Percentiles rank a stretch among this genome's conserved stretches.
Evolutionary conservation across 352 stramenopile species (phyloP).

Genomic region (Globisporangium echinulatum): DNA sequence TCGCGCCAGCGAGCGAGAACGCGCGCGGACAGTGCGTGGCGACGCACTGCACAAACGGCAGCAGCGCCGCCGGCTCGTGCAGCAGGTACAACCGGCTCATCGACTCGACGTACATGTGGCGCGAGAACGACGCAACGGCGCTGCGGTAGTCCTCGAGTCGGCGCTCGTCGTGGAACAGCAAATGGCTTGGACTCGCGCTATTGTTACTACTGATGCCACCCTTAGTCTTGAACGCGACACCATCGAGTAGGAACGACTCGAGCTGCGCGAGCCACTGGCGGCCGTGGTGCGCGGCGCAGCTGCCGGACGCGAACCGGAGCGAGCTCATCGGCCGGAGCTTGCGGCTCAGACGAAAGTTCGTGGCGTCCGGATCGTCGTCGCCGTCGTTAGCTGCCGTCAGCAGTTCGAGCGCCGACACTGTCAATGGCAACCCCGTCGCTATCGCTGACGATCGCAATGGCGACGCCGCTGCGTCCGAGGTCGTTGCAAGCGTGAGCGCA

Average conservation of each 20-base stretch:
- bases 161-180: conserved; percentile 83
- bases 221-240: conserved; percentile 35
- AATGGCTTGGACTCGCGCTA: conserved; percentile 32
- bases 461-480: conserved; percentile 19
- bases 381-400: conserved; percentile 10
- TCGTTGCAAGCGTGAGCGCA: conserved; percentile 27
- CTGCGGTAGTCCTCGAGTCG: conserved; percentile 59
- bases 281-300: conserved; percentile 44
- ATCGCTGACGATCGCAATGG: conserved; percentile 3
- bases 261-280: conserved; percentile 65
- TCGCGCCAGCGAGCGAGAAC: conserved; percentile 53
- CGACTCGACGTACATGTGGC: conserved; percentile 86
- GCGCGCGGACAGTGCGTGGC: conserved; percentile 51
- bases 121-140: conserved; percentile 69
- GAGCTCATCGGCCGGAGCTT: conserved; percentile 77
- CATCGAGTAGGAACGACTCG: conserved; percentile 57
- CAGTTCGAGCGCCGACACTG: conserved; percentile 7
- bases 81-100: conserved; percentile 77
- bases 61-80: conserved; percentile 44
- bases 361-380: conserved; percentile 20
- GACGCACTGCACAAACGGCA: conserved; percentile 59
- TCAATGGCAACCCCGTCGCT: not conserved
- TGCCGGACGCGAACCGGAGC: conserved; percentile 68
- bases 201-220: not conserved
- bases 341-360: conserved; percentile 60